These are phyloP conservation scores for Backusella macrospora DNA, from an alignment of 192 early-diverging fungal genomes.

Conservation along the genomic window DNA sequence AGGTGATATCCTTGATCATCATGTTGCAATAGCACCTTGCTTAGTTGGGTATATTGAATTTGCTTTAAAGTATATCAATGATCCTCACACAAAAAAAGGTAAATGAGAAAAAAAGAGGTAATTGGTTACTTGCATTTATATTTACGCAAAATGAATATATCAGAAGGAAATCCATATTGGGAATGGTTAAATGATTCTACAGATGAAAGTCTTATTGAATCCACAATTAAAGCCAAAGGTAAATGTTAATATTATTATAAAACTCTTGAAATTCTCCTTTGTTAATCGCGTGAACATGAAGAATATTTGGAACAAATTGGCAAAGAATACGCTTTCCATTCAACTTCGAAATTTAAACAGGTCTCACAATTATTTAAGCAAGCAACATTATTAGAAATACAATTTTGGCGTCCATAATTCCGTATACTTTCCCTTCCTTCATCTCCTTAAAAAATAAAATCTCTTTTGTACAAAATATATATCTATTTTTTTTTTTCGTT, in stretches of 20 bases:
- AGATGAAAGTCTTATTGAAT: slow-evolving; percentile 63
- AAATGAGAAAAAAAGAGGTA: background rate
- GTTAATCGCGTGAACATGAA: slow-evolving; percentile 18
- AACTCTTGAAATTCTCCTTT: too few species aligned
- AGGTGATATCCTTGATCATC: slow-evolving; percentile 77
- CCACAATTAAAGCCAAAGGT: slow-evolving; percentile 60
- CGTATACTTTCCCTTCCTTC: background rate
- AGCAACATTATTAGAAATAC: slow-evolving; percentile 69
- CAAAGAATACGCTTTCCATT: slow-evolving; percentile 50
- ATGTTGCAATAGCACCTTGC: slow-evolving; percentile 82
- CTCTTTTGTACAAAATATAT: background rate
- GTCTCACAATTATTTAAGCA: slow-evolving; percentile 71
- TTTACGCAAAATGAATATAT: background rate
- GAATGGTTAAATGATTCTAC: slow-evolving; percentile 77
- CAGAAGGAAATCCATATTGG: slow-evolving; percentile 81
- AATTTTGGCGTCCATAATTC: slow-evolving; percentile 63
- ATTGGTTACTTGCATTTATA: background rate
- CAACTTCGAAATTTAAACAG: slow-evolving; percentile 55
- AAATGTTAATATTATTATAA: slow-evolving; percentile 24
- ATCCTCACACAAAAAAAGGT: slow-evolving; percentile 65
- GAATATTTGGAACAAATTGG: slow-evolving; percentile 56
- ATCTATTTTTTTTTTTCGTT: background rate
- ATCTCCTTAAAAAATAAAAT: background rate
- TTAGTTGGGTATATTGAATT: slow-evolving; percentile 84
- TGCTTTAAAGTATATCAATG: slow-evolving; percentile 59